A percentile compares a stretch with the other conserved stretches of the same genome.
Evolutionary conservation across 1,284 basidiomycete genomes (phyloP).

Genomic region (Apiotrichum porosum): DNA sequence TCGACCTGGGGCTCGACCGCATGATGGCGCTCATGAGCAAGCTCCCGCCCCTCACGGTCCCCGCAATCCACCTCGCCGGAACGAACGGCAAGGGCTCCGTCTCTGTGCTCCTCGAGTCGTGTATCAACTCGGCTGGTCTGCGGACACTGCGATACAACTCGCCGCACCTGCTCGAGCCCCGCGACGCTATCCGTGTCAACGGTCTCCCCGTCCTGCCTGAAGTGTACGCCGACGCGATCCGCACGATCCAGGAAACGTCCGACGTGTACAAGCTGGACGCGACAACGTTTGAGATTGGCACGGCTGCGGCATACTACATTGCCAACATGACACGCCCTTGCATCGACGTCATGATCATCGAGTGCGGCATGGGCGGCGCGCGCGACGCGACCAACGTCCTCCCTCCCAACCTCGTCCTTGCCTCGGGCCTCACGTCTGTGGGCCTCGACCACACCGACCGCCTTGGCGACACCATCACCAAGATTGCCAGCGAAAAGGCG

Average conservation of each 20-base stretch:
- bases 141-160: conserved; percentile 83
- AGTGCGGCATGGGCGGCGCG: conserved; percentile 91
- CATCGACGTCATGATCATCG: conserved; percentile 79
- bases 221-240: conserved; percentile 55
- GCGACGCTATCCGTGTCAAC: conserved; percentile 73
- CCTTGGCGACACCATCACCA: conserved; percentile 68
- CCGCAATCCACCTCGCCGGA: conserved; percentile 87
- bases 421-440: conserved; percentile 76
- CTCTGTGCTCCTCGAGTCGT: conserved; percentile 73
- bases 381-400: conserved; percentile 92
- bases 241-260: conserved; percentile 57
- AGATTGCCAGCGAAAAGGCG: conserved; percentile 79
- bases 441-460: conserved; percentile 91
- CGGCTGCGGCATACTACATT: conserved; percentile 66
- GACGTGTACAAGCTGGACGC: conserved; percentile 52
- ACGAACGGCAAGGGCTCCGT: conserved; percentile 98
- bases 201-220: conserved; percentile 55
- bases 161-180: conserved; percentile 76
- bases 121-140: conserved; percentile 59
- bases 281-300: conserved; percentile 78
- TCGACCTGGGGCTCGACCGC: conserved; percentile 72
- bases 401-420: conserved; percentile 62
- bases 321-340: conserved; percentile 58
- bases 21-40: conserved; percentile 58
- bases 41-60: conserved; percentile 66